These are phyloP conservation scores for Aegilops tauschii DNA, from an alignment of 176 grass and related monocot genomes.

Conservation along the genomic window DNA sequence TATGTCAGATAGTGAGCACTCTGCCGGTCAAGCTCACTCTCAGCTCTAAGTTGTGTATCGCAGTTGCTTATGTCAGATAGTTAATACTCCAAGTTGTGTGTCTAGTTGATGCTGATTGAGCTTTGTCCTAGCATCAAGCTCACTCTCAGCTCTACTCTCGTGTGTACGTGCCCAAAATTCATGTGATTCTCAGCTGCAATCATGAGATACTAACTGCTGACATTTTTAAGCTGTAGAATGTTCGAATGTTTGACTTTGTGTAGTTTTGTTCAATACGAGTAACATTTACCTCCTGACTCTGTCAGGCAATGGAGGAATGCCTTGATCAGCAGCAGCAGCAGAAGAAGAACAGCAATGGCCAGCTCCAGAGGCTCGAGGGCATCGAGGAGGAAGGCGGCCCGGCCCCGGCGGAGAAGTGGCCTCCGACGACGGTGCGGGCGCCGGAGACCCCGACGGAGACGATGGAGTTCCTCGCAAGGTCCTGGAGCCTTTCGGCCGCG, in stretches of 20 bases:
- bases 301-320: slow-evolving; percentile 53
- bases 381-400: slow-evolving; percentile 64
- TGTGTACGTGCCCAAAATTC: neutral
- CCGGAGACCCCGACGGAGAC: slow-evolving; percentile 94
- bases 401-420: slow-evolving; percentile 28
- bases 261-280: neutral
- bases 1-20: neutral
- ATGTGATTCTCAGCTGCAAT: neutral
- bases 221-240: neutral
- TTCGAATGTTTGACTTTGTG: neutral
- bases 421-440: slow-evolving; percentile 49
- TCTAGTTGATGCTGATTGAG: neutral
- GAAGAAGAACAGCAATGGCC: slow-evolving; percentile 8
- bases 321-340: slow-evolving; percentile 33
- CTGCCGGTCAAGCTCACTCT: too few species aligned
- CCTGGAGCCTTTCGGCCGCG: slow-evolving; percentile 81
- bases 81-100: neutral
- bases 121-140: neutral
- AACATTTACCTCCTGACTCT: neutral
- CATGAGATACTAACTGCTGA: neutral
- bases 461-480: slow-evolving; percentile 90
- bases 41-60: neutral
- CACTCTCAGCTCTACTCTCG: neutral
- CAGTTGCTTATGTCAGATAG: neutral
- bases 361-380: slow-evolving; percentile 56